phyloP scores from a whole-genome alignment of 805 yeast genomes.

The Lipomyces anomalus region DNA sequence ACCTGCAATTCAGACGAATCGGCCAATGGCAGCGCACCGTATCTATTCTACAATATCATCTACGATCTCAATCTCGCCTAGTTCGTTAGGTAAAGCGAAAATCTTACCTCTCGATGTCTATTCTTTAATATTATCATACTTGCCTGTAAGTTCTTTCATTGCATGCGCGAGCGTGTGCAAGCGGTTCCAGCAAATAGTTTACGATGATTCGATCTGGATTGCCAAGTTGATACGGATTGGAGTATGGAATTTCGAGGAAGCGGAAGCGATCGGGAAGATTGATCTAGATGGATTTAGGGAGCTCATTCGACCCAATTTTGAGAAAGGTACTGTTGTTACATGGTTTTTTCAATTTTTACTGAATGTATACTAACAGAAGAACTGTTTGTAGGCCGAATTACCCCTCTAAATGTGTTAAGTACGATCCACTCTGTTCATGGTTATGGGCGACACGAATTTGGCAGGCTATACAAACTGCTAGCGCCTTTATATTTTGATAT shows the following conservation, averaged over 20 bases:
- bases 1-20: no score
- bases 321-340: no score
- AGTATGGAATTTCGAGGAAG: constrained; percentile 31
- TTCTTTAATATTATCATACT: constrained; percentile 4
- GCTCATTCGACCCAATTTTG: background rate
- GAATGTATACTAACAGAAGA: background rate
- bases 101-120: constrained; percentile 10
- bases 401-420: constrained; percentile 38
- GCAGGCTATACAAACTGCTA: constrained; percentile 38
- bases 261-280: background rate
- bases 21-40: no score
- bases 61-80: background rate
- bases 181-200: constrained; percentile 20
- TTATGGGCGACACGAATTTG: constrained; percentile 38
- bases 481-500: constrained; percentile 45
- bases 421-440: constrained; percentile 29
- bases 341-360: background rate
- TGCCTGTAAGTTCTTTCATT: constrained; percentile 17
- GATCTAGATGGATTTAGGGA: background rate
- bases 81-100: background rate
- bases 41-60: no score
- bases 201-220: constrained; percentile 23
- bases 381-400: constrained; percentile 7
- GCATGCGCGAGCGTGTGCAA: constrained; percentile 23
- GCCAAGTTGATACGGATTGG: constrained; percentile 11